Conservation (phyloP, 192 early-diverging fungal species). For the Dissophora ornata region DNA sequence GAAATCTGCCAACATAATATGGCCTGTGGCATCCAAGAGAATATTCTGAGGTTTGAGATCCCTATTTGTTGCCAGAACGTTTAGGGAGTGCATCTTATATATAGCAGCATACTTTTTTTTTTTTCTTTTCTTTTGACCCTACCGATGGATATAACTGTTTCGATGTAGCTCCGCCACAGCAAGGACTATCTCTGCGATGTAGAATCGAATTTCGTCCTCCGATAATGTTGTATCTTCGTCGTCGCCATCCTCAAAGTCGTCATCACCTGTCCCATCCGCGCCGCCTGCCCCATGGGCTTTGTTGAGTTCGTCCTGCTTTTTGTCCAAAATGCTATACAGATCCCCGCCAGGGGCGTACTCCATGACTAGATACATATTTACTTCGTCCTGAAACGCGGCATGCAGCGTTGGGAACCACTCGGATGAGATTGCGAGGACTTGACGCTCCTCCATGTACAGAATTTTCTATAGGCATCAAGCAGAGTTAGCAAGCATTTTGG, state of each 20-base stretch:
- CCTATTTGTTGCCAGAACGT: conserved; percentile 21
- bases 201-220: conserved; percentile 77
- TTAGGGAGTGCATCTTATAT: no score
- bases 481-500: no score
- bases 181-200: conserved; percentile 74
- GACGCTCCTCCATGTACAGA: conserved; percentile 89
- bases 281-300: conserved; percentile 4
- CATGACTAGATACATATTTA: conserved; percentile 79
- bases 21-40: conserved; percentile 73
- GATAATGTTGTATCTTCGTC: conserved; percentile 57
- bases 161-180: conserved; percentile 79
- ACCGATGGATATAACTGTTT: conserved; percentile 74
- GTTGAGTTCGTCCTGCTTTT: conserved; percentile 60
- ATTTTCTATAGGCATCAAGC: conserved; percentile 78
- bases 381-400: conserved; percentile 68
- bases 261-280: neutral
- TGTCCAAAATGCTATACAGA: conserved; percentile 78
- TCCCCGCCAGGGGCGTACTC: conserved; percentile 87
- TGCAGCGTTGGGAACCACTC: conserved; percentile 79
- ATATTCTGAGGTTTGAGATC: conserved; percentile 82
- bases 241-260: conserved; percentile 22
- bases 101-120: no score
- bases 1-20: conserved; percentile 82
- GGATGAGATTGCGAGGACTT: conserved; percentile 76
- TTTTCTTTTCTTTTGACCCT: conserved; percentile 1